Percentiles rank a stretch among this genome's conserved stretches.
Conservation (phyloP, 768 basidiomycete genomes). For the Tubosaeta brunneosetosa region DNA sequence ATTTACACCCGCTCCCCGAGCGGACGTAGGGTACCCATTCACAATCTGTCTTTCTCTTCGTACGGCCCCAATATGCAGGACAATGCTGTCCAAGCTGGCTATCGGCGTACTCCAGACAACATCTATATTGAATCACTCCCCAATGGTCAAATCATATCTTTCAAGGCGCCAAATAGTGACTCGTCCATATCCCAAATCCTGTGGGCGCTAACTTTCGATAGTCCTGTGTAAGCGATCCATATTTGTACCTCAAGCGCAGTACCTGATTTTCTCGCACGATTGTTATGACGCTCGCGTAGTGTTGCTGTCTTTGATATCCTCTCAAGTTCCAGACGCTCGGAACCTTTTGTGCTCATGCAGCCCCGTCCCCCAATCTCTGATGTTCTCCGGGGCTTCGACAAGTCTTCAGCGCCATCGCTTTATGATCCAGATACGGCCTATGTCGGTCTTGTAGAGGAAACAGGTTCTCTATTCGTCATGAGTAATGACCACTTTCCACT, state of each 20-base stretch:
- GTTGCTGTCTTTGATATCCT: conserved; percentile 84
- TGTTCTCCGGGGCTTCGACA: conserved; percentile 51
- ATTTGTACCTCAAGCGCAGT: not conserved
- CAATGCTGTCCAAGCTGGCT: conserved; percentile 62
- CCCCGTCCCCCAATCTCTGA: conserved; percentile 74
- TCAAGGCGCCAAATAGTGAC: conserved; percentile 43
- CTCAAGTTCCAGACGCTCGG: conserved; percentile 37
- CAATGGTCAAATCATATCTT: conserved; percentile 73
- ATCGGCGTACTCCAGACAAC: conserved; percentile 73
- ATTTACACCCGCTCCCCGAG: conserved; percentile 58
- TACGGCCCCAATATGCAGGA: conserved; percentile 94
- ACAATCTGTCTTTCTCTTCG: conserved; percentile 84
- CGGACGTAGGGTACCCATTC: conserved; percentile 44
- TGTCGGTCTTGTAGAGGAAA: conserved; percentile 72
- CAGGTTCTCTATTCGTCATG: conserved; percentile 79
- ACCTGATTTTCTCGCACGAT: conserved; percentile 5
- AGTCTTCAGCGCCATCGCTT: conserved; percentile 33
- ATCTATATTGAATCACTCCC: conserved; percentile 78
- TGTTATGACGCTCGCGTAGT: conserved; percentile 34
- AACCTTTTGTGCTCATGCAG: conserved; percentile 83
- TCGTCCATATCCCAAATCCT: conserved; percentile 37
- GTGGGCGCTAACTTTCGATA: conserved; percentile 58
- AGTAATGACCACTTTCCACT: conserved; percentile 78
- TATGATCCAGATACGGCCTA: conserved; percentile 60
- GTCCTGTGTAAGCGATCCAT: conserved; percentile 57